Conservation (phyloP, 1,284 basidiomycete genomes). For the Pseudozyma thailandica region DNA sequence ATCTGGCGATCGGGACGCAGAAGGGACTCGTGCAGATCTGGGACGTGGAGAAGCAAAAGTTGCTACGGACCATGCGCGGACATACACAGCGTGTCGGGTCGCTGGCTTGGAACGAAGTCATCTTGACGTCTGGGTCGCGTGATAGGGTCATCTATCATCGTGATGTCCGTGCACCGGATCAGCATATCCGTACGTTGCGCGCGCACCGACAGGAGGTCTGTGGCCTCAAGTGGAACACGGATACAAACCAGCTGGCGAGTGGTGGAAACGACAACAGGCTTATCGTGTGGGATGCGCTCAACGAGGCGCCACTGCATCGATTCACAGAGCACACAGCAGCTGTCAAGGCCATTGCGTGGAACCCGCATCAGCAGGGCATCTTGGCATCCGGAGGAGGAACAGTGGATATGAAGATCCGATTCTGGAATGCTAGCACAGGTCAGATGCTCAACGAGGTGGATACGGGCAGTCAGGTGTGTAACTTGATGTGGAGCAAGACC, state of each 20-base stretch:
- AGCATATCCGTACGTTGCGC: constrained; percentile 80
- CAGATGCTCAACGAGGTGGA: constrained; percentile 74
- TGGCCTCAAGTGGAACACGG: constrained; percentile 90
- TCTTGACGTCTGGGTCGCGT: constrained; percentile 89
- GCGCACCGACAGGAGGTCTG: constrained; percentile 96
- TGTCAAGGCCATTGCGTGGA: constrained; percentile 98
- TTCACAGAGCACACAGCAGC: constrained; percentile 97
- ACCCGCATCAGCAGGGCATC: constrained; percentile 89
- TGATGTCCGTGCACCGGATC: constrained; percentile 80
- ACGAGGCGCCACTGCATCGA: constrained; percentile 79
- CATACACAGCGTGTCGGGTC: constrained; percentile 90
- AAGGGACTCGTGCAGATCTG: constrained; percentile 90
- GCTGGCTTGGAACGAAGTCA: constrained; percentile 90
- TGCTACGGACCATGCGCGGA: constrained; percentile 83
- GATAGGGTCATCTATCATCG: constrained; percentile 91
- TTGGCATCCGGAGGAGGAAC: constrained; percentile 97
- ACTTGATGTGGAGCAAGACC: constrained; percentile 90
- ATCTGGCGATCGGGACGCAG: constrained; percentile 90
- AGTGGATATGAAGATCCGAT: constrained; percentile 93
- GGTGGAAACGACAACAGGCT: constrained; percentile 99
- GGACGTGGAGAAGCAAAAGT: constrained; percentile 83
- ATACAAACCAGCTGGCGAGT: constrained; percentile 82
- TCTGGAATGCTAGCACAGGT: constrained; percentile 94
- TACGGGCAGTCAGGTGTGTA: constrained; percentile 78
- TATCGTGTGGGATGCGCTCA: constrained; percentile 85